Conservation (phyloP, 345 rosid species). For the Iberis pinnata region DNA sequence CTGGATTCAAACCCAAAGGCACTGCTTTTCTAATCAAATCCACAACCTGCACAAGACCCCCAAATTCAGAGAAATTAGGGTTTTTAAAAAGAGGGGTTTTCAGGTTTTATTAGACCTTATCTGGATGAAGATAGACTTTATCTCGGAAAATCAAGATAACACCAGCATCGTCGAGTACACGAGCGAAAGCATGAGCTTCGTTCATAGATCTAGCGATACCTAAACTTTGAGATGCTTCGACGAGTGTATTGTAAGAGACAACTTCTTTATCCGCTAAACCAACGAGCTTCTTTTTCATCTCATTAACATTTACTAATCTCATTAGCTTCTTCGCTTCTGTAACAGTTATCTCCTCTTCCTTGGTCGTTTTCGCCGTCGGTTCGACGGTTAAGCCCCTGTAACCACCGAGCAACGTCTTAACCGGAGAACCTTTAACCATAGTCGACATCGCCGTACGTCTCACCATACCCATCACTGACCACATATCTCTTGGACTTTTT, state of each 20-base stretch:
- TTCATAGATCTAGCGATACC: conserved; percentile 62
- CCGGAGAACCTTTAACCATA: conserved; percentile 14
- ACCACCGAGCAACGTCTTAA: conserved; percentile 16
- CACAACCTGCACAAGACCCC: conserved; percentile 60
- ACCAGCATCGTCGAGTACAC: conserved; percentile 77
- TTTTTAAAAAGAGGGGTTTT: neutral
- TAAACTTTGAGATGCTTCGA: conserved; percentile 44
- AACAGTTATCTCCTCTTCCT: conserved; percentile 33
- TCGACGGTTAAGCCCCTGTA: conserved; percentile 17
- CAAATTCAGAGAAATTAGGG: neutral
- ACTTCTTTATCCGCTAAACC: conserved; percentile 57
- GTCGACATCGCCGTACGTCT: conserved; percentile 22
- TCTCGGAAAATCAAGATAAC: conserved; percentile 72
- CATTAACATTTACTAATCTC: conserved; percentile 76
- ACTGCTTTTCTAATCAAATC: conserved; percentile 74
- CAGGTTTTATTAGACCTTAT: conserved; percentile 46
- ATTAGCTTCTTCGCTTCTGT: conserved; percentile 69
- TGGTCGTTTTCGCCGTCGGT: neutral
- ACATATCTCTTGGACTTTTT: conserved; percentile 3
- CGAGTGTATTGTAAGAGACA: conserved; percentile 43
- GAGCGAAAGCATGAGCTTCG: conserved; percentile 67
- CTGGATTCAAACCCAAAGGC: conserved; percentile 61
- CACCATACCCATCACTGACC: conserved; percentile 24
- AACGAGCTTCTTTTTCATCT: conserved; percentile 57
- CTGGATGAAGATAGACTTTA: conserved; percentile 76